Evolutionary conservation across 2,329 filamentous ascomycete species (phyloP).

Genomic region (Scedosporium boydii): DNA sequence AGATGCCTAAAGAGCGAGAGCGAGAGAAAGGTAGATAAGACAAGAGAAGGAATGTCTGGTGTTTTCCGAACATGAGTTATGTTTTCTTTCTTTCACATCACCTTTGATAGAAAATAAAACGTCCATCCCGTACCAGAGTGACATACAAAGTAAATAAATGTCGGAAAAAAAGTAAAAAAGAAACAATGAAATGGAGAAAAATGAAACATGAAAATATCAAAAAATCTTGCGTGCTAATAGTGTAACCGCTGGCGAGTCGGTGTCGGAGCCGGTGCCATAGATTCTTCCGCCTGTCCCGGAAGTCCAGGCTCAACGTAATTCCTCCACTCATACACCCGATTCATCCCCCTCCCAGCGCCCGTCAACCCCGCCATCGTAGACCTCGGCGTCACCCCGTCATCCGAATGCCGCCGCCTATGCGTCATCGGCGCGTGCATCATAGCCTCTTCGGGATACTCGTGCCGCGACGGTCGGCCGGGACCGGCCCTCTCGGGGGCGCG

Average conservation of each 20-base stretch:
- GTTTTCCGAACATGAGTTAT: neutral
- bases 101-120: neutral
- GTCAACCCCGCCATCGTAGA: conserved; percentile 5
- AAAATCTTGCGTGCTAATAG: neutral
- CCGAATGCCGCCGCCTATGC: neutral
- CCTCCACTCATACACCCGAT: conserved; percentile 6
- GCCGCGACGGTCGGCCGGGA: neutral
- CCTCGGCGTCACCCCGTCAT: neutral
- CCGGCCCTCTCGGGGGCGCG: neutral
- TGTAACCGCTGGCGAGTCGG: neutral
- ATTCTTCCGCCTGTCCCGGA: neutral
- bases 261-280: neutral
- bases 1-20: neutral
- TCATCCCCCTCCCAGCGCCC: conserved; percentile 2
- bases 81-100: neutral
- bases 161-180: neutral
- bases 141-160: neutral
- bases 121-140: neutral
- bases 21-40: neutral
- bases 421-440: neutral
- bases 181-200: neutral
- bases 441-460: neutral
- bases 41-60: neutral
- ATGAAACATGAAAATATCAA: neutral
- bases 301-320: conserved; percentile 3